Base-by-base conservation (phyloP, 2,329 filamentous ascomycete genomes). In the Iodosphaeria phyllophila region DNA sequence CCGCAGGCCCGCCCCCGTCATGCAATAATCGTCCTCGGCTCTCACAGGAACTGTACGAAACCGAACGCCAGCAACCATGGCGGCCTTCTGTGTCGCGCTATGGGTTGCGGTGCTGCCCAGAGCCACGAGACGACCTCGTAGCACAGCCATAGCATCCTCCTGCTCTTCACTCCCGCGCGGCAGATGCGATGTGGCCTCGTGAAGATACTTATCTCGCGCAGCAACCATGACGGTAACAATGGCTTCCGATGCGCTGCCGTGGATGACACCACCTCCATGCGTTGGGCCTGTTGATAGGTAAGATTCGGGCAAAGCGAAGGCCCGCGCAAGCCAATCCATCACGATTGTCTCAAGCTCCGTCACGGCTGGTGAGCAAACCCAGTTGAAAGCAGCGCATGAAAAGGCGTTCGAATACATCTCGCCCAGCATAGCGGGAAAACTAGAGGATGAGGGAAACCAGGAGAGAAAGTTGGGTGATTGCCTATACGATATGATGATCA, bases 391-490 rank as follows among this genome's bases (percentile, higher is more conserved):
- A 1, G 86, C 82, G 10, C 79, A 79, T 8, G 73, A 89, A 51
- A 93, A 84, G 5, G 82, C 76, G 5, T 79, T 74, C 21, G 72
- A 80, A 58, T 92, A 95, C 56, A 95, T 72, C 52, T 95, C 86
- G 12, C 82, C 86, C 8, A 95, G 63, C 47, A 92, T 86, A 15
- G 73, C 68, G 1, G 86, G 83, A 44, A 75, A 93, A 18, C 75
- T 79, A 26, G 74, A 72, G 13, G 69, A 72, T 24, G 80, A 80
- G 1, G 86, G 78, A 52, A 89, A 95, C 59, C 91, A 95, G 22
- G 86, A 86, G 68, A 93, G 80, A 60, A 92, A 95, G 43, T 86
- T 83, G 10, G 82, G 86, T 3, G 74, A 80, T 46, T 92, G 75
- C 83, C 58, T 61, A 22, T 6, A 8, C 4, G 11, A 13, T 22